Evolutionary conservation across 208 protist species (phyloP).

Genomic region (Tritrichomonas foetus): DNA sequence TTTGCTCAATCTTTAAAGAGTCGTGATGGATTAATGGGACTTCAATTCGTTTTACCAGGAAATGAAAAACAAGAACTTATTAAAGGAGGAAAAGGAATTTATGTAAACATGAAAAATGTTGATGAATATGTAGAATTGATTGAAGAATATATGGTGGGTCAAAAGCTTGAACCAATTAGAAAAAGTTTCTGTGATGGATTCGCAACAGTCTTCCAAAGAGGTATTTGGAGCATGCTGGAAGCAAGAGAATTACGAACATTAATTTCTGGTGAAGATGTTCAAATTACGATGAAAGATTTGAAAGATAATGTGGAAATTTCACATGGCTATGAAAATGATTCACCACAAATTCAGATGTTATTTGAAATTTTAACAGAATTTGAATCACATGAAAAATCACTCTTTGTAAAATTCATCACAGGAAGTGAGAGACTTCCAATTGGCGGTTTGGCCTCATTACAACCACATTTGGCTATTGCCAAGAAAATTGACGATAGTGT

Average conservation of each 20-base stretch:
- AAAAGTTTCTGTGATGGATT: not conserved
- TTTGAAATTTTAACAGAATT: not conserved
- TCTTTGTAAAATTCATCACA: slow-evolving; percentile 56
- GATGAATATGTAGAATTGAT: not conserved
- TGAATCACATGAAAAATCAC: not conserved
- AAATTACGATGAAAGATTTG: not conserved
- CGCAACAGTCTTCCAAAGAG: not conserved
- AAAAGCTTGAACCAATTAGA: not conserved
- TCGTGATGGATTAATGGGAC: not conserved
- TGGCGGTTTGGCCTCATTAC: slow-evolving; percentile 54
- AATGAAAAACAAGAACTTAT: not conserved
- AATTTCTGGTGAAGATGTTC: not conserved
- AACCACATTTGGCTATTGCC: slow-evolving; percentile 57
- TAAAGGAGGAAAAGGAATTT: not conserved
- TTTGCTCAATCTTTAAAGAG: not conserved
- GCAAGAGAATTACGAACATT: not conserved
- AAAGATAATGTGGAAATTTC: not conserved
- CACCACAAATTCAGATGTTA: not conserved
- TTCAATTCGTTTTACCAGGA: not conserved
- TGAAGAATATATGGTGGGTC: not conserved
- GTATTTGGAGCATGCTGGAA: not conserved
- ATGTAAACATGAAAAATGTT: not conserved
- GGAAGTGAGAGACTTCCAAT: slow-evolving; percentile 61
- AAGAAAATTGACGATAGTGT: slow-evolving; percentile 48
- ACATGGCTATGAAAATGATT: not conserved